A percentile compares a stretch with the other conserved stretches of the same genome.
These are phyloP conservation scores for Fagopyrum homotropicum DNA, from an alignment of 148 eudicot species.

Conservation along the genomic window DNA sequence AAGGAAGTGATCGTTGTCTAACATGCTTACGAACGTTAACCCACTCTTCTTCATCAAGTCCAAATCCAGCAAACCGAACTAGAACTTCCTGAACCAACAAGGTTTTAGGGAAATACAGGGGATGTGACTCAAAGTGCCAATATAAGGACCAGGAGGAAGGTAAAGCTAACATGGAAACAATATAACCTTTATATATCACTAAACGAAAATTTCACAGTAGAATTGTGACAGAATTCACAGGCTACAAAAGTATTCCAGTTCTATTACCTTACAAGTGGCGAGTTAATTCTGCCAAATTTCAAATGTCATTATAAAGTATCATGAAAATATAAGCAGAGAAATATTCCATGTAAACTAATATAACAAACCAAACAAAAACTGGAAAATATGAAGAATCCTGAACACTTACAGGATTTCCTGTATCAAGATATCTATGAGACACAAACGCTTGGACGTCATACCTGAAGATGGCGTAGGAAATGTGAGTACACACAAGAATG, in stretches of 20 bases:
- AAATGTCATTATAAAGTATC: not conserved
- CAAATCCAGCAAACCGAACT: conserved; percentile 94
- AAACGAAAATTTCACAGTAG: not conserved
- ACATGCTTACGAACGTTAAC: conserved; percentile 73
- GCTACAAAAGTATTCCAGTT: not conserved
- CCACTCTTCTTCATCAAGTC: conserved; percentile 96
- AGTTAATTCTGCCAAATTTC: not conserved
- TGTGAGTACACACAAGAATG: not conserved
- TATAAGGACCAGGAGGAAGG: conserved; percentile 1
- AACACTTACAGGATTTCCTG: conserved; percentile 69
- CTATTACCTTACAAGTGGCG: not conserved
- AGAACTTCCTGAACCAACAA: conserved; percentile 66
- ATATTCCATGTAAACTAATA: not conserved
- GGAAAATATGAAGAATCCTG: not conserved
- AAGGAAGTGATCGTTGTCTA: conserved; percentile 93
- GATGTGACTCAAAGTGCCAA: not conserved
- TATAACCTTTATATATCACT: not conserved
- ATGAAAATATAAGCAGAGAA: not conserved
- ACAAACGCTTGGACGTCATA: conserved; percentile 79
- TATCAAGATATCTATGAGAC: conserved; percentile 65
- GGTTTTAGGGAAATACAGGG: not conserved
- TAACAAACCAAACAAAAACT: not conserved
- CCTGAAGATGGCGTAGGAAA: conserved; percentile 32
- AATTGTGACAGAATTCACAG: not conserved
- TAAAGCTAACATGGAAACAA: conserved; percentile 15